These are phyloP conservation scores for Huiozyma naganishii DNA, from an alignment of 805 yeast species.

Conservation along the genomic window DNA sequence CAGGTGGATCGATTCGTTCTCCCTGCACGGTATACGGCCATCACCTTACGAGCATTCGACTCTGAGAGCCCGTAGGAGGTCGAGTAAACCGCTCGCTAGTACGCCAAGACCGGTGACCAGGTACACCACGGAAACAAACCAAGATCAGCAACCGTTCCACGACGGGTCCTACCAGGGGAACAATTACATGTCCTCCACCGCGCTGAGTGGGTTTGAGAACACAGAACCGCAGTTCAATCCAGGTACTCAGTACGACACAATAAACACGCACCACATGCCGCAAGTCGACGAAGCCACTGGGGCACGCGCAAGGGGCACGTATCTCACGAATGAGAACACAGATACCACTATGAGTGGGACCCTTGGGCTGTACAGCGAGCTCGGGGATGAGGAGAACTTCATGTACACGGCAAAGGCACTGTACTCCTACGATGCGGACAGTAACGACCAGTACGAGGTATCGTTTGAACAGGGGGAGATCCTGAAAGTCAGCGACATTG, in stretches of 20 bases:
- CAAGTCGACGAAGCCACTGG: neutral
- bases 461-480: constrained; percentile 85
- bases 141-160: neutral
- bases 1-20: constrained; percentile 74
- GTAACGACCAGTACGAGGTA: constrained; percentile 86
- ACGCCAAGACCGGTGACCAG: neutral
- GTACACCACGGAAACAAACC: neutral
- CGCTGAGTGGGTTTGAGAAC: constrained; percentile 53
- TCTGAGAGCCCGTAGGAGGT: constrained; percentile 18
- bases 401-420: constrained; percentile 81
- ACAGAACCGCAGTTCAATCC: constrained; percentile 20
- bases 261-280: neutral
- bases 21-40: constrained; percentile 40
- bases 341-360: constrained; percentile 29
- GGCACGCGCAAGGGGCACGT: neutral
- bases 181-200: constrained; percentile 39
- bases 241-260: neutral
- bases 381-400: constrained; percentile 35
- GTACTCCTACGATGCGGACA: constrained; percentile 79
- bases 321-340: constrained; percentile 21
- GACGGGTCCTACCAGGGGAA: constrained; percentile 9
- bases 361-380: constrained; percentile 27
- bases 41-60: constrained; percentile 24
- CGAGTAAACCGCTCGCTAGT: neutral
- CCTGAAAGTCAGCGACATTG: constrained; percentile 83